Evolutionary conservation across 1,284 basidiomycete species (phyloP).

Genomic region (Cystobasidiaceae sp.): DNA sequence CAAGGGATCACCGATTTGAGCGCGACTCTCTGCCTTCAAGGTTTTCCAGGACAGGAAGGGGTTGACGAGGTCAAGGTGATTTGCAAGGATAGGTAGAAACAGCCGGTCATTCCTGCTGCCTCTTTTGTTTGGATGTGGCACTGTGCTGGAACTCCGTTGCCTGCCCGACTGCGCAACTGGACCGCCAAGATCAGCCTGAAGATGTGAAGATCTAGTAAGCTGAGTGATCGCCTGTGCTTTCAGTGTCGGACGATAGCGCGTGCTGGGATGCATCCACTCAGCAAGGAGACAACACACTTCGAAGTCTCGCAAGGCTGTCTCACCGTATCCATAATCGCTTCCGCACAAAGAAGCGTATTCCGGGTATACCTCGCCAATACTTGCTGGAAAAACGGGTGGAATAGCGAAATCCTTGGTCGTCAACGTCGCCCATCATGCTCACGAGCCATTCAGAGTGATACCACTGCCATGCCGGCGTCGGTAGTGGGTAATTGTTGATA

Average conservation of each 20-base stretch:
- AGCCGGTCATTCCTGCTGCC: background rate
- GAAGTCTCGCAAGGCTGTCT: background rate
- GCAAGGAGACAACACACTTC: too few species aligned
- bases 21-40: background rate
- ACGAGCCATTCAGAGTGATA: slow-evolving; percentile 14
- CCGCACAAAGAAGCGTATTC: slow-evolving; percentile 27
- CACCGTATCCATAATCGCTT: slow-evolving; percentile 22
- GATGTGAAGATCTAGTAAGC: background rate
- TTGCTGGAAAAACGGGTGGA: slow-evolving; percentile 20
- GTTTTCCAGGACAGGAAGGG: slow-evolving; percentile 15
- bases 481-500: slow-evolving; percentile 10
- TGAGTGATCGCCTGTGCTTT: background rate
- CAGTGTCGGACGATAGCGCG: slow-evolving; percentile 17
- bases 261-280: background rate
- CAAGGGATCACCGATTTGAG: too few species aligned
- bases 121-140: background rate
- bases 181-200: background rate
- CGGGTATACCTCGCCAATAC: slow-evolving; percentile 20
- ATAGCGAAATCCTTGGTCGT: slow-evolving; percentile 14
- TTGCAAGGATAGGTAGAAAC: background rate
- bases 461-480: slow-evolving; percentile 25
- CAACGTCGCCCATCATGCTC: slow-evolving; percentile 27
- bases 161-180: background rate
- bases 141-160: background rate
- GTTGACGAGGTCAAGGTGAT: background rate